Evolutionary conservation across 148 eudicot genomes (phyloP).

Genomic region (Talinum fruticosum): DNA sequence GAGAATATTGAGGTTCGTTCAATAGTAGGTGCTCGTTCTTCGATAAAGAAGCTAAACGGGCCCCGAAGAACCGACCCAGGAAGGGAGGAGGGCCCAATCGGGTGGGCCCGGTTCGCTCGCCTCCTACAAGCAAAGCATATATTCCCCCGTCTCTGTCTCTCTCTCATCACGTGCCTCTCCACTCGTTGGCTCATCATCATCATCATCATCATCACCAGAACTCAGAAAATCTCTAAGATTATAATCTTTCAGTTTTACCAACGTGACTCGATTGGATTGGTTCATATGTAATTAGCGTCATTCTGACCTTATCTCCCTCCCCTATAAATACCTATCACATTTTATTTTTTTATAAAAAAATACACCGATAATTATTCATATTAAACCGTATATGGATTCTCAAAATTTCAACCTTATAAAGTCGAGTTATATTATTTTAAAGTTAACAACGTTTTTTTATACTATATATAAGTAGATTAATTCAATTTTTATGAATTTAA

Average conservation of each 20-base stretch:
- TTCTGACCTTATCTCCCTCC: neutral
- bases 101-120: conserved; percentile 35
- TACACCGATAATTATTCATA: no score
- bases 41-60: conserved; percentile 24
- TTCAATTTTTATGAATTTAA: no score
- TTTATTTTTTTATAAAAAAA: no score
- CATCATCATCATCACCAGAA: no score
- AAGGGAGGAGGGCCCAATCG: conserved; percentile 29
- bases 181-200: conserved; percentile 2
- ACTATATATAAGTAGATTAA: no score
- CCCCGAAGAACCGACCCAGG: conserved; percentile 8
- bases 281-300: neutral
- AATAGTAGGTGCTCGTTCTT: conserved; percentile 11
- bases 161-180: conserved; percentile 42
- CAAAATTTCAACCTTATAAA: no score
- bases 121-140: conserved; percentile 67
- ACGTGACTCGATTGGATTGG: no score
- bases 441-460: no score
- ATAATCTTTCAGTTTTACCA: no score
- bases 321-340: no score
- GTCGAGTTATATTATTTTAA: no score
- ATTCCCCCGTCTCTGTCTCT: conserved; percentile 31
- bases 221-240: neutral
- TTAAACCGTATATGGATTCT: no score
- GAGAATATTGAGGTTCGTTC: neutral